Evolutionary conservation across 805 yeast genomes (phyloP).

Genomic region (Monosporozyma unispora): DNA sequence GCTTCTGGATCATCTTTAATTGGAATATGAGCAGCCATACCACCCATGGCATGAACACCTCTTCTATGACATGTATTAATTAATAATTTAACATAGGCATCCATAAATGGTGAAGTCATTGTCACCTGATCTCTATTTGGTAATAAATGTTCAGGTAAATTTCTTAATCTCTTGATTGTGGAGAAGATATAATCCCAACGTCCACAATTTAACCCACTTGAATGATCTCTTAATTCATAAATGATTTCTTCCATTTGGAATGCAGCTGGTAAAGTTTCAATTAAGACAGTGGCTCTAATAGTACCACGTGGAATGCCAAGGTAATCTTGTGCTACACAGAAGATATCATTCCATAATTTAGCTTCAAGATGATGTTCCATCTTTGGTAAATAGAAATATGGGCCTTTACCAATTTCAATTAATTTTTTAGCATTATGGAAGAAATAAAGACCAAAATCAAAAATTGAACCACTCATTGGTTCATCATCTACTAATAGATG

Average conservation of each 20-base stretch:
- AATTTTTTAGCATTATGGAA: slow-evolving; percentile 62
- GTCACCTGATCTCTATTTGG: slow-evolving; percentile 78
- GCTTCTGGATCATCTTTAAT: slow-evolving; percentile 60
- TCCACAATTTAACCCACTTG: slow-evolving; percentile 78
- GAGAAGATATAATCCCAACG: slow-evolving; percentile 86
- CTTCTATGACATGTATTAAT: slow-evolving; percentile 68
- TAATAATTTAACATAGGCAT: slow-evolving; percentile 62
- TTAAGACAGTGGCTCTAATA: slow-evolving; percentile 70
- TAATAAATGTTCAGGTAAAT: slow-evolving; percentile 53
- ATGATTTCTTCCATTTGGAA: slow-evolving; percentile 82
- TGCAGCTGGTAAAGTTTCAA: slow-evolving; percentile 78
- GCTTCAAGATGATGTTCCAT: slow-evolving; percentile 85
- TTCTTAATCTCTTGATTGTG: slow-evolving; percentile 66
- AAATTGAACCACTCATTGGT: slow-evolving; percentile 67
- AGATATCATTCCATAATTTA: slow-evolving; percentile 73
- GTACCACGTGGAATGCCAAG: slow-evolving; percentile 64
- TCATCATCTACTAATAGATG: slow-evolving; percentile 66
- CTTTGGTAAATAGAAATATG: slow-evolving; percentile 75
- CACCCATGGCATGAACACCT: slow-evolving; percentile 83
- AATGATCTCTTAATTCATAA: slow-evolving; percentile 66
- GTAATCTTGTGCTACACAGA: slow-evolving; percentile 66
- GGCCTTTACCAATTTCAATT: slow-evolving; percentile 60
- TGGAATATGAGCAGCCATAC: slow-evolving; percentile 85
- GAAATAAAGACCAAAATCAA: slow-evolving; percentile 73
- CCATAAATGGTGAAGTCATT: slow-evolving; percentile 76